phyloP scores from a whole-genome alignment of 441 rosid genomes.

The Omphalea diandra region DNA sequence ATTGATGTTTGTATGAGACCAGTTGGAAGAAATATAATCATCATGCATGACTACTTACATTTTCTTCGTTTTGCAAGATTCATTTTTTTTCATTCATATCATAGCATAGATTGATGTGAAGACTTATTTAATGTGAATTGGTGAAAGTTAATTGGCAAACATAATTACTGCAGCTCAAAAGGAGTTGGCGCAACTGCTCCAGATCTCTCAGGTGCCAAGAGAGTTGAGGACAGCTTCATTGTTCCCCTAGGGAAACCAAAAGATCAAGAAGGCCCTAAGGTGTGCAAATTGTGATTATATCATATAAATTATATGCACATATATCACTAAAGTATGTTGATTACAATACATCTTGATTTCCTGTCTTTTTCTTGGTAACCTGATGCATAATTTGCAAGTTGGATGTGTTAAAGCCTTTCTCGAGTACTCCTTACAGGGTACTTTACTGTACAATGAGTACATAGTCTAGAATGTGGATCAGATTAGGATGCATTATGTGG shows the following conservation, averaged over 20 bases:
- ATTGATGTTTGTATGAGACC: not conserved
- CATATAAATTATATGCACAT: too few species aligned
- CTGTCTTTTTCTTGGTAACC: not conserved
- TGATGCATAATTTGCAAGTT: not conserved
- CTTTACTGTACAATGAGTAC: constrained; percentile 71
- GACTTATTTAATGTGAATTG: not conserved
- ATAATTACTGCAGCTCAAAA: constrained; percentile 59
- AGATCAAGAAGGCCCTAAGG: constrained; percentile 41
- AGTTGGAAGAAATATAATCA: not conserved
- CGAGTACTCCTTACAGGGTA: constrained; percentile 46
- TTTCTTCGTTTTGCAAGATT: constrained; percentile 11
- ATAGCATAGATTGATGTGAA: not conserved
- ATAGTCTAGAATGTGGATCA: constrained; percentile 84
- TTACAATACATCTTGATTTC: too few species aligned
- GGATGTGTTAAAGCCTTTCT: constrained; percentile 6
- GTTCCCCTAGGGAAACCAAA: constrained; percentile 82
- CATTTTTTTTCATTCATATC: not conserved
- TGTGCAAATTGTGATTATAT: constrained; percentile 16
- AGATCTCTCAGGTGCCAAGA: constrained; percentile 52
- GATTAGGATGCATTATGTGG: constrained; percentile 73
- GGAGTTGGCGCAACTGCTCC: constrained; percentile 82
- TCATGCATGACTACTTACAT: not conserved
- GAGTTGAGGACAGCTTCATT: constrained; percentile 57
- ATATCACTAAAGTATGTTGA: not conserved
- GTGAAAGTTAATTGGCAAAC: constrained; percentile 17